A percentile compares a stretch with the other conserved stretches of the same genome.
Conservation (phyloP, 495 filamentous ascomycete genomes). For the Podospora pseudopauciseta region DNA sequence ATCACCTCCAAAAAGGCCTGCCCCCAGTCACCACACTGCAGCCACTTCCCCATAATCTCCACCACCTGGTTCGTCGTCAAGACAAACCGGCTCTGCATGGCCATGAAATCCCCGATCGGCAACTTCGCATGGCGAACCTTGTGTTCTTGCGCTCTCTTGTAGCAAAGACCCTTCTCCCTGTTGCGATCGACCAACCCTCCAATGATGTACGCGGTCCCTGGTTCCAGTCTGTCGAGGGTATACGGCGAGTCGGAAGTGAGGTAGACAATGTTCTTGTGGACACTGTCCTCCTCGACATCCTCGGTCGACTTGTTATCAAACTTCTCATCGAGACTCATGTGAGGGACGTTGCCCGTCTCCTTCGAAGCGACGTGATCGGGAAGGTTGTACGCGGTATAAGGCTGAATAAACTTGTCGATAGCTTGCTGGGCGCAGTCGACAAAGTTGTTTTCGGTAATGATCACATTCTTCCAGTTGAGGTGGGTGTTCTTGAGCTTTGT, state of each 20-base stretch:
- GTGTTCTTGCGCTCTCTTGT: constrained; percentile 68
- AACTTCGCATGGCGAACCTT: constrained; percentile 84
- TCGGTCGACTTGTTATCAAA: constrained; percentile 13
- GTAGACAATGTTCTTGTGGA: constrained; percentile 63
- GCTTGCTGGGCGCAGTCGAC: constrained; percentile 57
- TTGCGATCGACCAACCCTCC: constrained; percentile 95
- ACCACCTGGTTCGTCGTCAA: constrained; percentile 91
- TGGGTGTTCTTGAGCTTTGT: constrained; percentile 63
- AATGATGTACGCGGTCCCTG: constrained; percentile 86
- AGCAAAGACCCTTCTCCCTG: constrained; percentile 88
- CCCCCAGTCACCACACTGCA: constrained; percentile 86
- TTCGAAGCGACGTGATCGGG: constrained; percentile 17
- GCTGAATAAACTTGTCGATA: constrained; percentile 48
- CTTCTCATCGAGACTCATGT: not conserved
- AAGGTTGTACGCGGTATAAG: constrained; percentile 39
- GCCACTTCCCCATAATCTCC: constrained; percentile 92
- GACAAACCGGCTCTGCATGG: constrained; percentile 78
- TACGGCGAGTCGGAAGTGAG: constrained; percentile 81
- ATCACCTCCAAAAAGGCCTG: constrained; percentile 82
- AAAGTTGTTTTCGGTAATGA: constrained; percentile 68
- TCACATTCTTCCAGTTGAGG: constrained; percentile 72
- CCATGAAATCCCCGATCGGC: constrained; percentile 87
- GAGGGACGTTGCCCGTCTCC: constrained; percentile 21
- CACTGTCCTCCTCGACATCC: constrained; percentile 35
- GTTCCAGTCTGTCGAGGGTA: constrained; percentile 72